Percentiles rank a stretch among this genome's conserved stretches.
These are phyloP conservation scores for Acrodontium crateriforme DNA, from an alignment of 2,329 filamentous ascomycete species.

Conservation along the genomic window DNA sequence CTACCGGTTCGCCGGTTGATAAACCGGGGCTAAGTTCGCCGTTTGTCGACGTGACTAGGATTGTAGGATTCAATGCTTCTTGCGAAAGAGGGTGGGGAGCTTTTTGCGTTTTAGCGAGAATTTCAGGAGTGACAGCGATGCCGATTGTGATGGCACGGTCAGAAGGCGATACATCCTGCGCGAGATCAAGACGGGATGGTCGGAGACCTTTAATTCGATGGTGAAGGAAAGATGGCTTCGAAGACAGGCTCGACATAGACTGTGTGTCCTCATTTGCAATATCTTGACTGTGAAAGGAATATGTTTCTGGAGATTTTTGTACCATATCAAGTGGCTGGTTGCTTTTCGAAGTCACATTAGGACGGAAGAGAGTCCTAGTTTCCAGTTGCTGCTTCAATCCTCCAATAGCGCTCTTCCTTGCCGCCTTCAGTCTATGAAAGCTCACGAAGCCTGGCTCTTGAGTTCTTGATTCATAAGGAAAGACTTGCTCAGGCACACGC, in stretches of 20 bases:
- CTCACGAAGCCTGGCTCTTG: slow-evolving; percentile 15
- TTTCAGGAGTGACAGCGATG: no score
- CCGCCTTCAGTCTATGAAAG: slow-evolving; percentile 10
- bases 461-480: slow-evolving; percentile 20
- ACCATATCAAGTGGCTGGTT: no score
- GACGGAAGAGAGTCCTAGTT: slow-evolving; percentile 4
- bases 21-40: slow-evolving; percentile 36
- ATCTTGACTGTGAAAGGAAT: background rate
- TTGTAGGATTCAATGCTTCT: slow-evolving; percentile 30
- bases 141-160: slow-evolving; percentile 63
- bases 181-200: slow-evolving; percentile 16
- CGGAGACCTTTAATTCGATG: slow-evolving; percentile 14
- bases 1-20: no score
- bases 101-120: no score
- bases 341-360: slow-evolving; percentile 1
- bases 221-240: slow-evolving; percentile 5
- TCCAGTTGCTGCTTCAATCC: slow-evolving; percentile 16
- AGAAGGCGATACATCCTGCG: slow-evolving; percentile 47
- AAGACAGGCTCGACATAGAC: background rate
- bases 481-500: slow-evolving; percentile 33
- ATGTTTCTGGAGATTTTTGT: background rate
- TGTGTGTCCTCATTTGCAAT: background rate
- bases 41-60: slow-evolving; percentile 39
- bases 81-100: slow-evolving; percentile 1
- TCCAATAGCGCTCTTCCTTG: slow-evolving; percentile 6